These are phyloP conservation scores for Lepidopterella palustris DNA, from an alignment of 495 filamentous ascomycete genomes.

Conservation along the genomic window DNA sequence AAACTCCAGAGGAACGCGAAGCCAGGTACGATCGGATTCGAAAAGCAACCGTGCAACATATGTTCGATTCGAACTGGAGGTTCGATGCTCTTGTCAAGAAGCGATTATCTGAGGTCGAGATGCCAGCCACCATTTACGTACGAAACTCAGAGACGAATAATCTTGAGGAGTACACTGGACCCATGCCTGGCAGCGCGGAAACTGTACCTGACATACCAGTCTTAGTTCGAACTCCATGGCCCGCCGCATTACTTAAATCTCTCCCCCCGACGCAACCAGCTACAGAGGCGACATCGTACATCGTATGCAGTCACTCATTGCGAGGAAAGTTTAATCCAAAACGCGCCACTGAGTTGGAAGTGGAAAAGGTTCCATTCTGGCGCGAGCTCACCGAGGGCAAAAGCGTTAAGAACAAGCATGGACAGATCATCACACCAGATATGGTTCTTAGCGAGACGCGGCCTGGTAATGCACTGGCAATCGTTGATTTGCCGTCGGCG, in stretches of 20 bases:
- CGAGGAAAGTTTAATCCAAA: slow-evolving; percentile 71
- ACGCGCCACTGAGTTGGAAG: slow-evolving; percentile 55
- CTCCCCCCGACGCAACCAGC: slow-evolving; percentile 62
- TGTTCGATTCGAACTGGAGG: slow-evolving; percentile 77
- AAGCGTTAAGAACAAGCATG: slow-evolving; percentile 47
- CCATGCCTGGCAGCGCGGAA: slow-evolving; percentile 46
- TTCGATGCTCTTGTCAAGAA: slow-evolving; percentile 61
- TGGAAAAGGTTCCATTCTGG: slow-evolving; percentile 49
- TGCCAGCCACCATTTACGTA: slow-evolving; percentile 64
- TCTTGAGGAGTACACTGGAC: slow-evolving; percentile 60
- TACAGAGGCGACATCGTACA: slow-evolving; percentile 69
- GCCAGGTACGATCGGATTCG: slow-evolving; percentile 46
- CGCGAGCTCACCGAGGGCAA: slow-evolving; percentile 45
- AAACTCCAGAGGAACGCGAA: slow-evolving; percentile 26
- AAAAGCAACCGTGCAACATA: slow-evolving; percentile 58
- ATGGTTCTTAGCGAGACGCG: slow-evolving; percentile 57
- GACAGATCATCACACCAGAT: slow-evolving; percentile 54
- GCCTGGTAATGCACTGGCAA: slow-evolving; percentile 60
- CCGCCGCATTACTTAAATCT: slow-evolving; percentile 54
- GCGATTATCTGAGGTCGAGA: slow-evolving; percentile 55
- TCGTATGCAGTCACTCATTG: slow-evolving; percentile 64
- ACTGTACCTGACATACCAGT: slow-evolving; percentile 62
- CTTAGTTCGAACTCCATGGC: slow-evolving; percentile 75
- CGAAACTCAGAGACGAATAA: slow-evolving; percentile 57
- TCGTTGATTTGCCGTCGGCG: slow-evolving; percentile 67